Evolutionary conservation across 495 filamentous ascomycete species (phyloP).

Genomic region (Copromyces sp.): DNA sequence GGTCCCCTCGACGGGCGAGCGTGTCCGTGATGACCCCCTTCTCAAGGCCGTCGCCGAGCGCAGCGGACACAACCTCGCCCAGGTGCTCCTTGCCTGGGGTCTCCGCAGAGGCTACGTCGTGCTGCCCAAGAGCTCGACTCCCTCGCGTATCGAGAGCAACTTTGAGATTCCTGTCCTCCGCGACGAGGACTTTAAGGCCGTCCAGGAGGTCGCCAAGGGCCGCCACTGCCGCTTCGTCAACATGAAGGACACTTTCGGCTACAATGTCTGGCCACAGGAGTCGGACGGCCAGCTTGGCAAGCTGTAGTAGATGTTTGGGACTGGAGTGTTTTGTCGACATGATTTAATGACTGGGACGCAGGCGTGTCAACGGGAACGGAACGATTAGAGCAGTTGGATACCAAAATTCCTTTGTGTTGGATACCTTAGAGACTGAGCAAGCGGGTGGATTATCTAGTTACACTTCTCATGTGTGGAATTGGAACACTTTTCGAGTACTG

Average conservation of each 20-base stretch:
- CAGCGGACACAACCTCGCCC: constrained; percentile 31
- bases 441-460: neutral
- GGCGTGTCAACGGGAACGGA: neutral
- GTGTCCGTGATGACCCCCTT: constrained; percentile 27
- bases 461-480: neutral
- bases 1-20: constrained; percentile 36
- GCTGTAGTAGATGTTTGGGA: neutral
- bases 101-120: constrained; percentile 33
- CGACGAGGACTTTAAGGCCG: constrained; percentile 31
- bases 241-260: constrained; percentile 61
- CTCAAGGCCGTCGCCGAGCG: constrained; percentile 32
- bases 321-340: neutral
- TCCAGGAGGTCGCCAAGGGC: constrained; percentile 35
- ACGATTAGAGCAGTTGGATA: neutral
- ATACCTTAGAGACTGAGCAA: neutral
- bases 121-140: constrained; percentile 49
- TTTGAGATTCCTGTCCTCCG: constrained; percentile 32
- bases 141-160: constrained; percentile 52
- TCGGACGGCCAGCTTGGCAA: constrained; percentile 6
- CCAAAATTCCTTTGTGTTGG: neutral
- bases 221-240: constrained; percentile 61
- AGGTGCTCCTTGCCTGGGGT: constrained; percentile 41
- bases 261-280: constrained; percentile 41
- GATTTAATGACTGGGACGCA: neutral
- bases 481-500: neutral